A percentile compares a stretch with the other conserved stretches of the same genome.
These are phyloP conservation scores for Lentinula boryana DNA, from an alignment of 768 basidiomycete species.

Conservation along the genomic window DNA sequence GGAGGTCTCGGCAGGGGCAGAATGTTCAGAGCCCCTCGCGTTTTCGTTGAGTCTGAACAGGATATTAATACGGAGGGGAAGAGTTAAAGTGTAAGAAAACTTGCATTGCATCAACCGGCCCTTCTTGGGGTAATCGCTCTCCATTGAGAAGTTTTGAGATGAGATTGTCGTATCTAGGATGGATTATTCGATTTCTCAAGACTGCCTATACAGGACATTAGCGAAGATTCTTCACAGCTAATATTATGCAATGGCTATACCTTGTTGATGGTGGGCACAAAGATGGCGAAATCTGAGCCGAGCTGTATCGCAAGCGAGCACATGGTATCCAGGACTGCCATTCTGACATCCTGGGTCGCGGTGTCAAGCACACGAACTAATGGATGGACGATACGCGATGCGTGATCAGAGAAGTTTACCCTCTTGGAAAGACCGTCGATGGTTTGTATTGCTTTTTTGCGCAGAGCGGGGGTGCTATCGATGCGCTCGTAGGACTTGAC, in stretches of 20 bases:
- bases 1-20: constrained; percentile 79
- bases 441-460: constrained; percentile 86
- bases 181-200: constrained; percentile 67
- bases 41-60: constrained; percentile 46
- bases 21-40: constrained; percentile 61
- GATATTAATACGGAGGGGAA: constrained; percentile 4
- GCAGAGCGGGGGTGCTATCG: constrained; percentile 66
- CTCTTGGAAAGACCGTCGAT: constrained; percentile 86
- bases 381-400: constrained; percentile 94
- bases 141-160: constrained; percentile 88
- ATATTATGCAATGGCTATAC: constrained; percentile 26
- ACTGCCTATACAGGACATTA: constrained; percentile 47
- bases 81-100: constrained; percentile 15
- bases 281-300: constrained; percentile 95
- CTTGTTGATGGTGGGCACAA: constrained; percentile 96
- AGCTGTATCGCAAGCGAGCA: constrained; percentile 91
- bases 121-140: constrained; percentile 87
- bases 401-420: constrained; percentile 97
- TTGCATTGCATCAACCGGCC: constrained; percentile 62
- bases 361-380: constrained; percentile 79
- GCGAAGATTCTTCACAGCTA: not conserved
- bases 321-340: constrained; percentile 87
- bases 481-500: constrained; percentile 84
- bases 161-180: constrained; percentile 82
- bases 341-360: constrained; percentile 71